These are phyloP conservation scores for Tanozyma kutaoensis DNA, from an alignment of 805 yeast genomes.

Conservation along the genomic window DNA sequence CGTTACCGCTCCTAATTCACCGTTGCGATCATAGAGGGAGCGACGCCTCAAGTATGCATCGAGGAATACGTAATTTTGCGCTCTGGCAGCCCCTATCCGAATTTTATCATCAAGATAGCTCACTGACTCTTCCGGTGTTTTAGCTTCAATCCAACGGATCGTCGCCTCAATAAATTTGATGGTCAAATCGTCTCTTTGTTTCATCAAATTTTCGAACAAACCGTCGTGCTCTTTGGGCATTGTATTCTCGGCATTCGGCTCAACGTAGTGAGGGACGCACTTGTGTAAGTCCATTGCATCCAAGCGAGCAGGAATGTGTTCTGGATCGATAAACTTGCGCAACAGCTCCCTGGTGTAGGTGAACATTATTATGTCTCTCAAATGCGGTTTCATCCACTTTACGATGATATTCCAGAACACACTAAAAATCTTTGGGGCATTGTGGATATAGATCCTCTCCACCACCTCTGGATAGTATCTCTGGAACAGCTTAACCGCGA, in stretches of 20 bases:
- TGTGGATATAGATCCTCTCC: slow-evolving; percentile 4
- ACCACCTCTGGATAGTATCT: slow-evolving; percentile 4
- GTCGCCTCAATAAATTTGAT: slow-evolving; percentile 4
- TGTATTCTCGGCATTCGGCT: slow-evolving; percentile 2
- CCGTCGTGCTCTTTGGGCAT: slow-evolving; percentile 3
- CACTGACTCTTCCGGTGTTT: slow-evolving; percentile 2
- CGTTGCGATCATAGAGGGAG: slow-evolving; percentile 4
- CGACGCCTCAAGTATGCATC: slow-evolving; percentile 5
- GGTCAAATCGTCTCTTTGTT: slow-evolving; percentile 5
- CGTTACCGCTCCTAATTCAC: slow-evolving; percentile 1
- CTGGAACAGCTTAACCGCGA: slow-evolving; percentile 3
- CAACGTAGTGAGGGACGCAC: slow-evolving; percentile 2
- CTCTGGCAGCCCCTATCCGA: slow-evolving; percentile 1
- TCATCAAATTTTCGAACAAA: slow-evolving; percentile 1
- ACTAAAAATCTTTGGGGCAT: slow-evolving; percentile 4
- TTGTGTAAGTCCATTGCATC: slow-evolving; percentile 4
- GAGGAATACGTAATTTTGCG: slow-evolving; percentile 3
- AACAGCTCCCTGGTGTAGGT: slow-evolving; percentile 2
- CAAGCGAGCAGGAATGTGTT: slow-evolving; percentile 3
- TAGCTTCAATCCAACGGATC: slow-evolving; percentile 4
- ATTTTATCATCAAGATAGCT: slow-evolving; percentile 2
- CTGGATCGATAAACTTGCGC: slow-evolving; percentile 1
- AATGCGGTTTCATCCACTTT: slow-evolving; percentile 4
- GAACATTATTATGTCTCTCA: slow-evolving; percentile 3
- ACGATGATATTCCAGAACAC: slow-evolving; percentile 5